Conservation (phyloP, 805 yeast species). For the Diddensiella santjacobensis region DNA sequence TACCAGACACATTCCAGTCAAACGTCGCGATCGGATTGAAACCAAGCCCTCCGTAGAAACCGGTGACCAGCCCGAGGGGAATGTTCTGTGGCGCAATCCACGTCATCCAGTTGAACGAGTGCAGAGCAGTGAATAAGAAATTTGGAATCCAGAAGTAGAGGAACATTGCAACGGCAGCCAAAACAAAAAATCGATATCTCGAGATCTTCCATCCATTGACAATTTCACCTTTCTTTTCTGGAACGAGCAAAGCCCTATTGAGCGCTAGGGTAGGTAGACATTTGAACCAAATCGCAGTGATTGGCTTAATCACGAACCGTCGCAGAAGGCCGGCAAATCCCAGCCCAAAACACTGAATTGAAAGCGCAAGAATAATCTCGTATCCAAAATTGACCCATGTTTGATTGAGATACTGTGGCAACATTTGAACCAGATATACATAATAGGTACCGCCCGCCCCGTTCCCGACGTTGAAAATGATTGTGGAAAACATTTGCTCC, state of each 20-base stretch:
- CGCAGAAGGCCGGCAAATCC: slow-evolving; percentile 65
- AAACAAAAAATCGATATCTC: slow-evolving; percentile 46
- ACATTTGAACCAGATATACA: slow-evolving; percentile 13
- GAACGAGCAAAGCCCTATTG: slow-evolving; percentile 41
- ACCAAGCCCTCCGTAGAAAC: slow-evolving; percentile 46
- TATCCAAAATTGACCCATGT: slow-evolving; percentile 41
- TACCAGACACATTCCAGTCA: slow-evolving; percentile 46
- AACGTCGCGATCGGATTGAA: slow-evolving; percentile 51
- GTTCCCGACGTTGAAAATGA: slow-evolving; percentile 32
- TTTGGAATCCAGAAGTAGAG: slow-evolving; percentile 67
- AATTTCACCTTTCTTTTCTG: slow-evolving; percentile 37
- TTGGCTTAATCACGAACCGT: slow-evolving; percentile 52
- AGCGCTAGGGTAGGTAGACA: slow-evolving; percentile 46
- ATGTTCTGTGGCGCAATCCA: slow-evolving; percentile 54
- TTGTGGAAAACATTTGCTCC: slow-evolving; percentile 59
- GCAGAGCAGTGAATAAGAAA: slow-evolving; percentile 55
- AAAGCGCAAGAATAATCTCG: slow-evolving; percentile 48
- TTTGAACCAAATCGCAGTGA: slow-evolving; percentile 52
- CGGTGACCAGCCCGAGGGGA: slow-evolving; percentile 47
- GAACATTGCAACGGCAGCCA: slow-evolving; percentile 42
- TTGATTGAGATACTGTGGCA: slow-evolving; percentile 19
- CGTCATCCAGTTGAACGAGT: slow-evolving; percentile 59
- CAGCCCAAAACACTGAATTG: slow-evolving; percentile 62
- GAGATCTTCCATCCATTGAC: slow-evolving; percentile 60
- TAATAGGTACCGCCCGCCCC: slow-evolving; percentile 16